phyloP scores from a whole-genome alignment of 176 grass and related monocot species.

The Ensete glaucum region DNA sequence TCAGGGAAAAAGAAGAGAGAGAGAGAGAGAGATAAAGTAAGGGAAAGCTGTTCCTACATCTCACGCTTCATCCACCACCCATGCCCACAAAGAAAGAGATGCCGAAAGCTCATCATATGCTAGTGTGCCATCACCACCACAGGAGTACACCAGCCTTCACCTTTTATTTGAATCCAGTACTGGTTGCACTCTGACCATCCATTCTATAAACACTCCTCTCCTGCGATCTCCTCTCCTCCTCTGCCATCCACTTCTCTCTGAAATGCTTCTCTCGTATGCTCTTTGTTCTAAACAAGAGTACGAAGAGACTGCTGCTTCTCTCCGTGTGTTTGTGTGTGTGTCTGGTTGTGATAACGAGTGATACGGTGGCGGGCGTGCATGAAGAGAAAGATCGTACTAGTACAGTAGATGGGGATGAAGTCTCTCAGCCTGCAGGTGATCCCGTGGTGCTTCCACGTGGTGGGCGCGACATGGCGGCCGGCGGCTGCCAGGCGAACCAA shows the following conservation, averaged over 20 bases:
- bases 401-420: constrained; percentile 45
- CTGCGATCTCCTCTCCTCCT: too few species aligned
- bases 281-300: too few species aligned
- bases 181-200: neutral
- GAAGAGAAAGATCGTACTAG: constrained; percentile 1
- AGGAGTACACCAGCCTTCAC: neutral
- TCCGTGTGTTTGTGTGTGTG: too few species aligned
- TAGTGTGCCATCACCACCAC: neutral
- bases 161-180: neutral
- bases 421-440: constrained; percentile 50
- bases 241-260: neutral
- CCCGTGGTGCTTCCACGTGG: constrained; percentile 47
- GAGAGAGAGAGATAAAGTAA: neutral
- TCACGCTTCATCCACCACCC: neutral
- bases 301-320: too few species aligned
- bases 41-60: neutral
- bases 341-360: too few species aligned
- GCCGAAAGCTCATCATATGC: neutral
- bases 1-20: neutral
- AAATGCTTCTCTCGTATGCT: neutral
- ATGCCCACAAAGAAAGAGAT: neutral
- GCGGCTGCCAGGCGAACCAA: constrained; percentile 22
- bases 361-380: too few species aligned
- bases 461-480: constrained; percentile 21
- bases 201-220: constrained; percentile 5